phyloP scores from a whole-genome alignment of 352 stramenopile genomes.

The Phytophthora podocarpi region DNA sequence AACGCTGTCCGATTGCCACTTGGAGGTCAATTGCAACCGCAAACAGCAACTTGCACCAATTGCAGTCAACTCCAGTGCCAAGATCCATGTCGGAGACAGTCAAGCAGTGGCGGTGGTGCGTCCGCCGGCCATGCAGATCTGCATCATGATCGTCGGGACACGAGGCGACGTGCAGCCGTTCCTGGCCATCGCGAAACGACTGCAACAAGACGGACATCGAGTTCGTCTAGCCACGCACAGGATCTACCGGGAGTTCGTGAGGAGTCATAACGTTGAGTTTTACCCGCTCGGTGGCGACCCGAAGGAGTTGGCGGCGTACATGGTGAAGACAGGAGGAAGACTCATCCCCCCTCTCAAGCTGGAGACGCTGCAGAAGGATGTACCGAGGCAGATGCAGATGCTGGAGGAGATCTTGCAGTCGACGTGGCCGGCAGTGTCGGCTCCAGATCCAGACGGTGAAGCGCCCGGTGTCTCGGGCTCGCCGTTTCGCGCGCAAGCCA shows the following conservation, averaged over 20 bases:
- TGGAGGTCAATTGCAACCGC: slow-evolving; percentile 19
- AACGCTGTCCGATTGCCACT: slow-evolving; percentile 26
- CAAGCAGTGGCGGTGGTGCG: no score
- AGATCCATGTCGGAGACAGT: slow-evolving; percentile 4
- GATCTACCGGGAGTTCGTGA: slow-evolving; percentile 85
- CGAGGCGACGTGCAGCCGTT: slow-evolving; percentile 85
- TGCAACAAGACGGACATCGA: slow-evolving; percentile 85
- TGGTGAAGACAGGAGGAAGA: slow-evolving; percentile 85
- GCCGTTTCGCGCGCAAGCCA: slow-evolving; percentile 86
- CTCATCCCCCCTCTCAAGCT: slow-evolving; percentile 63
- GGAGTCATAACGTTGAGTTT: slow-evolving; percentile 68
- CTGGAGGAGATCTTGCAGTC: slow-evolving; percentile 84
- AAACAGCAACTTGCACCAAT: slow-evolving; percentile 8
- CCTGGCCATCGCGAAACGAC: slow-evolving; percentile 75
- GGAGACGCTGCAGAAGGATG: slow-evolving; percentile 56
- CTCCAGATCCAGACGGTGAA: slow-evolving; percentile 66
- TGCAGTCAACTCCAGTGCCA: slow-evolving; percentile 4
- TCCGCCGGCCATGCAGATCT: slow-evolving; percentile 64
- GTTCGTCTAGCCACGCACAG: slow-evolving; percentile 91
- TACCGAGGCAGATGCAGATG: slow-evolving; percentile 89
- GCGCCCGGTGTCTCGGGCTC: slow-evolving; percentile 34
- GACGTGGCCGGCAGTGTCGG: slow-evolving; percentile 86
- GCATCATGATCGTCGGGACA: slow-evolving; percentile 90
- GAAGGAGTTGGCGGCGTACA: slow-evolving; percentile 86
- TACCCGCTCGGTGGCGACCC: slow-evolving; percentile 72